phyloP scores from a whole-genome alignment of 768 basidiomycete genomes.

The Rubroboletus satanas region DNA sequence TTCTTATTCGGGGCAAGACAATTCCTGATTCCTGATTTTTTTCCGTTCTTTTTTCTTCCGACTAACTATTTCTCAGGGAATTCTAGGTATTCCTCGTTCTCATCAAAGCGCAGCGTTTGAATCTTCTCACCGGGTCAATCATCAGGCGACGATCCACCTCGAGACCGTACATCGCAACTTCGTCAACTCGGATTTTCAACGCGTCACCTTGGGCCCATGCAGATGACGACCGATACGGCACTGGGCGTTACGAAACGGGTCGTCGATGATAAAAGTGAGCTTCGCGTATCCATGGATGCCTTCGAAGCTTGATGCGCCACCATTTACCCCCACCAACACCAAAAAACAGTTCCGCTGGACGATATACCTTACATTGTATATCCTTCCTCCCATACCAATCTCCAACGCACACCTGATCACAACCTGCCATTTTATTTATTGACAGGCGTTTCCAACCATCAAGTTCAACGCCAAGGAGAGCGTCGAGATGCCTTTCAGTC shows the following conservation, averaged over 20 bases:
- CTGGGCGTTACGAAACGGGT: constrained; percentile 86
- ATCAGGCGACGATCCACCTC: constrained; percentile 90
- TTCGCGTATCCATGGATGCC: background rate
- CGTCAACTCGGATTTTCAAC: constrained; percentile 82
- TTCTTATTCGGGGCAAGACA: constrained; percentile 83
- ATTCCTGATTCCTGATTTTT: background rate
- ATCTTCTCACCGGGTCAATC: background rate
- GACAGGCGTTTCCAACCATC: constrained; percentile 86
- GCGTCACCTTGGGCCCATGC: constrained; percentile 79
- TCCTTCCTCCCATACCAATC: background rate
- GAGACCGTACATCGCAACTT: constrained; percentile 88
- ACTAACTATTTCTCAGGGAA: constrained; percentile 41
- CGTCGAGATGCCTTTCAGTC: constrained; percentile 98
- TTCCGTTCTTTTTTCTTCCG: background rate
- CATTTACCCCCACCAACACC: background rate
- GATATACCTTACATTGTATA: constrained; percentile 72
- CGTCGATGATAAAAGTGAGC: constrained; percentile 63
- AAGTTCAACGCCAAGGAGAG: constrained; percentile 81
- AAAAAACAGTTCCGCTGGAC: constrained; percentile 50
- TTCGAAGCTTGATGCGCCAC: background rate
- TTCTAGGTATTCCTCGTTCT: constrained; percentile 42
- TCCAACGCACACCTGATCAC: background rate
- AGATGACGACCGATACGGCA: constrained; percentile 99
- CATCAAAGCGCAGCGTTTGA: background rate
- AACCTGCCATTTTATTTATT: no score